Conservation (phyloP, 208 protist species). For the Crithidia fasciculata region DNA sequence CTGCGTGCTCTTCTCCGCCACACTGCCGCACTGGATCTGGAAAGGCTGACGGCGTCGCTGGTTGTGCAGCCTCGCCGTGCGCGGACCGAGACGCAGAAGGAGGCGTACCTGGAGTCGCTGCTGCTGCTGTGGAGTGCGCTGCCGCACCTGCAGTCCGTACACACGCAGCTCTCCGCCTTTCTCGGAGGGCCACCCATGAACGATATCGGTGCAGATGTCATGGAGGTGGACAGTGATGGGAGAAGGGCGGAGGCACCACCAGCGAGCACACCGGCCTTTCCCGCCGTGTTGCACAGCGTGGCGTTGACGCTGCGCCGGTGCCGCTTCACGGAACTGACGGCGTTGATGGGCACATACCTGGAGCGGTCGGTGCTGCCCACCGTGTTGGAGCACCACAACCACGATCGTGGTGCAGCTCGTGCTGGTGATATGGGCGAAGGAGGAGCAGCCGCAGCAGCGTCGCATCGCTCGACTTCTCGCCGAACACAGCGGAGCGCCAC, state of each 20-base stretch:
- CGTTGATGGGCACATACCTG: constrained; percentile 44
- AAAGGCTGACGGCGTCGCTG: constrained; percentile 43
- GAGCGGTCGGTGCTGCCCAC: constrained; percentile 36
- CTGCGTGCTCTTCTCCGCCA: constrained; percentile 30
- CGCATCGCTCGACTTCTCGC: too few relatives aligned
- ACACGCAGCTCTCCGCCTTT: constrained; percentile 22
- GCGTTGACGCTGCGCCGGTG: constrained; percentile 47
- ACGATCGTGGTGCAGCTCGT: too few relatives aligned
- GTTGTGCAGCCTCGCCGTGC: constrained; percentile 26
- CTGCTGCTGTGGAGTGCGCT: constrained; percentile 44
- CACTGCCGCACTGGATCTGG: constrained; percentile 42
- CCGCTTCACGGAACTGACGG: constrained; percentile 41
- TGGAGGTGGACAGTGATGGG: too few relatives aligned
- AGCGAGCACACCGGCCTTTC: constrained; percentile 17
- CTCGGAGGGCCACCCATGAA: not conserved
- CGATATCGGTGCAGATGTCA: too few relatives aligned
- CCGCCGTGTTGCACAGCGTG: constrained; percentile 51
- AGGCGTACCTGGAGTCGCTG: constrained; percentile 36
- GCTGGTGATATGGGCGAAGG: too few relatives aligned
- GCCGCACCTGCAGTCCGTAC: constrained; percentile 29
- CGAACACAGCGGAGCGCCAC: not conserved
- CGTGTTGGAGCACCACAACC: constrained; percentile 29
- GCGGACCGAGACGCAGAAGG: constrained; percentile 13
- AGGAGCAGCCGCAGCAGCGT: too few relatives aligned
- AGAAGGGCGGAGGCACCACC: not conserved